Evolutionary conservation across 352 stramenopile genomes (phyloP), one percentile per base, ranked within the genome.

Genomic region (Pythium volutum): DNA sequence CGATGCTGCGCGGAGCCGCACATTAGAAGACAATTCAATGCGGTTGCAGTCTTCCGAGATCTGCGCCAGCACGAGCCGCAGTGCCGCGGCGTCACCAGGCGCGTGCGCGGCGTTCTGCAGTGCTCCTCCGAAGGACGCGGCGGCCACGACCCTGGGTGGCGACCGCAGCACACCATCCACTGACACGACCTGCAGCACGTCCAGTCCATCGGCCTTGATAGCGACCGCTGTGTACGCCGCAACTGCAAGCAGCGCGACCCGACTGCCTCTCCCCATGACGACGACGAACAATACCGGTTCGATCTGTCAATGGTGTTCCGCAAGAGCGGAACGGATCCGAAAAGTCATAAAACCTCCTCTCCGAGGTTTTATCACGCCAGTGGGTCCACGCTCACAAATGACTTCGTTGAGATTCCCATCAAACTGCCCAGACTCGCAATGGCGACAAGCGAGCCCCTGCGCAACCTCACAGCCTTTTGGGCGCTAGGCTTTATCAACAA

Each of bases 401-500:
- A 43, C 20, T 27, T 48, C 38, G 58, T 36, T 53, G n/a, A 15
- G 11, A 22, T 27, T 22, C 15, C 22, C 46, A n/a, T 15, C 36
- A 23, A 33, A 10, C 29, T 5, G 7, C 42, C 12, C 43, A 7
- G 20, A 15, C 42, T 49, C 54, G 15, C 22, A 16, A 6, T 15
- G 42, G 16, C 18, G 51, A 47, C 25, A 31, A 16, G 59, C 46
- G 81, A 88, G 66, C 47, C 68, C 64, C 50, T 71, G 54, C 81
- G 78, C 62, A 91, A 92, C 62, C 65, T 93, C 33, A 49, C 74
- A 45, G 88, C 87, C 18, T 98, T 98, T 67, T 98, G 88, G 87
- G 60, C 93, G 34, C 70, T 98, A 22, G 95, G 95, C 34, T 78
- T 98, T 38, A 59, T 98, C 39, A 98, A 98, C 74, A 98, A 98